phyloP scores from a whole-genome alignment of 2,329 filamentous ascomycete species.

The Fusarium neocosmosporiellum region DNA sequence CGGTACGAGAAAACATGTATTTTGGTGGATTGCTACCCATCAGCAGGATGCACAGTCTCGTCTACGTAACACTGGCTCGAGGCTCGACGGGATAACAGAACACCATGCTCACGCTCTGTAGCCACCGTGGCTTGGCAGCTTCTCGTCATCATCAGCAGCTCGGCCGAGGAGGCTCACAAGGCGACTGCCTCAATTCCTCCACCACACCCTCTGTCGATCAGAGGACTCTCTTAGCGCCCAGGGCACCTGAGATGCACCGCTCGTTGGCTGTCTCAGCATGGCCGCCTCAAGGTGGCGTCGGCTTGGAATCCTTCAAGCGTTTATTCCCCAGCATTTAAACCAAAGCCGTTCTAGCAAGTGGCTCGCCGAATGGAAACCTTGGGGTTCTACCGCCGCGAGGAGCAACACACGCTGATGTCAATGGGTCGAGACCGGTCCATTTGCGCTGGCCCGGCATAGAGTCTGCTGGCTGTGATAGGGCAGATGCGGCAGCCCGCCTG shows the following conservation, averaged over 20 bases:
- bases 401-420: slow-evolving; percentile 2
- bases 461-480: background rate
- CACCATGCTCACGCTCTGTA: background rate
- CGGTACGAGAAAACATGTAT: background rate
- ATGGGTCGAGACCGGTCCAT: slow-evolving; percentile 19
- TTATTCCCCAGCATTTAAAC: background rate
- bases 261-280: slow-evolving; percentile 23
- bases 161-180: slow-evolving; percentile 3
- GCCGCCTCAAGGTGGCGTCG: slow-evolving; percentile 17
- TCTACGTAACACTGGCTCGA: background rate
- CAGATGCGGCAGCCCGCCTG: background rate
- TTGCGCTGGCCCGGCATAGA: slow-evolving; percentile 6
- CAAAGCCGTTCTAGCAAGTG: background rate
- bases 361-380: background rate
- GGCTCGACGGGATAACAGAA: background rate
- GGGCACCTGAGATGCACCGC: slow-evolving; percentile 13
- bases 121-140: background rate
- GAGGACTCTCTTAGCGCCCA: slow-evolving; percentile 33
- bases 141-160: slow-evolving; percentile 24
- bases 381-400: background rate
- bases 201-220: slow-evolving; percentile 24
- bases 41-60: background rate
- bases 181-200: slow-evolving; percentile 19
- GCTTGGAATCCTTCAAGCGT: slow-evolving; percentile 17
- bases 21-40: background rate